These are phyloP conservation scores for Leishmania major DNA, from an alignment of 208 protist species.

Conservation along the genomic window DNA sequence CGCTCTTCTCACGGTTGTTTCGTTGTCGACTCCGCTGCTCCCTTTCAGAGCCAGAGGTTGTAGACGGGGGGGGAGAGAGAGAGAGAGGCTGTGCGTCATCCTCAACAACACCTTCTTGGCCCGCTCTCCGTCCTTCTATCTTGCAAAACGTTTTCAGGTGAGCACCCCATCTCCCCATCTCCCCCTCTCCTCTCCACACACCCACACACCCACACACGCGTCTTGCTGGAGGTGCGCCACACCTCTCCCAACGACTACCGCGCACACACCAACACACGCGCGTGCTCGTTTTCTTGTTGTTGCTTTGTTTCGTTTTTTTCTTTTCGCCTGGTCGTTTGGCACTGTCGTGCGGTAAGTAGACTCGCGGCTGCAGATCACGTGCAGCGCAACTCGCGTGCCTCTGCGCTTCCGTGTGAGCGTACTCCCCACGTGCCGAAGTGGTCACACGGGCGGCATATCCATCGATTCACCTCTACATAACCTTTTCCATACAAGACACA, in stretches of 20 bases:
- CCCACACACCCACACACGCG: no score
- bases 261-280: background rate
- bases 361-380: background rate
- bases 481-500: background rate
- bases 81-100: background rate
- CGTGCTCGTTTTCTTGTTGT: background rate
- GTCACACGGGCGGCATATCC: no score
- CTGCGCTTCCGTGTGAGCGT: background rate
- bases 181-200: no score
- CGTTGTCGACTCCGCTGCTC: no score
- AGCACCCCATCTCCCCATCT: background rate
- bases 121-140: background rate
- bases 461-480: background rate
- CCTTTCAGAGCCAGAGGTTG: no score
- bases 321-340: background rate
- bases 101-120: background rate
- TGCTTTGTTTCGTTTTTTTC: background rate
- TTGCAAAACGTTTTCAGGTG: background rate
- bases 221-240: background rate
- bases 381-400: background rate
- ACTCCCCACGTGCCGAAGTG: background rate
- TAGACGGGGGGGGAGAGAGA: background rate
- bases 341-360: background rate
- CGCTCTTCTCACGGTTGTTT: no score
- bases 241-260: background rate